Evolutionary conservation across 306 rosid genomes (phyloP).

Genomic region (Sicyos baderoa): DNA sequence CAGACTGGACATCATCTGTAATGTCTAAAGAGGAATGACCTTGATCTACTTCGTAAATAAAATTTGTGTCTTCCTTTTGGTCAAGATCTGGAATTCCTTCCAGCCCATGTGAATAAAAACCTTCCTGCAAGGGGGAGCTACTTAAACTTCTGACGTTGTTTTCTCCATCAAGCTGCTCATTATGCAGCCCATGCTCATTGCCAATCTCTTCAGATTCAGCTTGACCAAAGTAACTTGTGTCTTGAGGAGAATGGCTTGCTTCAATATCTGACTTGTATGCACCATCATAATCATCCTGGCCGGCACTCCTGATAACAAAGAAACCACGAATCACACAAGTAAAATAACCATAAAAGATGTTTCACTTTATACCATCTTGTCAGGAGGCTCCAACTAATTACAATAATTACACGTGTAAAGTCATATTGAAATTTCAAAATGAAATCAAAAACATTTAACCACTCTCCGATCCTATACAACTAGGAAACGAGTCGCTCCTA

Average conservation of each 20-base stretch:
- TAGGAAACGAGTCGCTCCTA: neutral
- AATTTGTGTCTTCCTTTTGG: conserved; percentile 31
- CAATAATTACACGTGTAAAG: neutral
- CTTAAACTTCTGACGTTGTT: conserved; percentile 28
- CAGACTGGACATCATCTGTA: conserved; percentile 46
- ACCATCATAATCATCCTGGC: conserved; percentile 44
- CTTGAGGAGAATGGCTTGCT: conserved; percentile 42
- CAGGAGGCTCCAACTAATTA: neutral
- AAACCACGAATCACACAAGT: conserved; percentile 25
- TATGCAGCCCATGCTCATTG: conserved; percentile 41
- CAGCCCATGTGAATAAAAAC: conserved; percentile 34
- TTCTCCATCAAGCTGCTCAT: conserved; percentile 44
- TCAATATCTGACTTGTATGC: conserved; percentile 47
- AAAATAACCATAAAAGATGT: conserved; percentile 14
- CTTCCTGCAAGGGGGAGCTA: conserved; percentile 31
- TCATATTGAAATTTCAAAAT: neutral
- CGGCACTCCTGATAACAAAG: conserved; percentile 50
- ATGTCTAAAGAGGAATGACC: conserved; percentile 49
- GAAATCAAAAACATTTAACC: too few relatives aligned
- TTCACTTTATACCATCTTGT: neutral
- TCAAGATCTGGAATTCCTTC: conserved; percentile 15
- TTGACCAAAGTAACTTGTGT: conserved; percentile 48
- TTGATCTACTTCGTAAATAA: conserved; percentile 29
- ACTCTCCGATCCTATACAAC: too few relatives aligned
- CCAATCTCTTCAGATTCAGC: conserved; percentile 49